Evolutionary conservation across 257 asterid genomes (phyloP), one percentile per base, ranked within the genome.

Genomic region (Salvia splendens): DNA sequence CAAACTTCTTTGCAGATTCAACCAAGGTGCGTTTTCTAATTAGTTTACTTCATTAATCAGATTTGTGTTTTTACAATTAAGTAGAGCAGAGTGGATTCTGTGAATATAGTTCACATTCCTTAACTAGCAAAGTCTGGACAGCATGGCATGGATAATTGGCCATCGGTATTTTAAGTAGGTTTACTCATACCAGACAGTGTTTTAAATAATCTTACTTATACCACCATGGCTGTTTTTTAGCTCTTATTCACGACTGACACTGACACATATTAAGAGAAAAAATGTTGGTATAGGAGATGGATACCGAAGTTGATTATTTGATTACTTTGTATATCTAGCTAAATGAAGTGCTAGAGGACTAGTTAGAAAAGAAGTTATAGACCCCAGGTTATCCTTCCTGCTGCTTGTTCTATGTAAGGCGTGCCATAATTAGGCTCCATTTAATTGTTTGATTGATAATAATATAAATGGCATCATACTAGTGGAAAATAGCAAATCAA

Each of bases 1-100:
- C 97, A 68, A 77, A 78, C 67, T 35, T 91, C 51, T 81, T 91
- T 73, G 87, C 87, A 61, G 96, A 84, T 77, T 90, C 96, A 20
- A 82, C 83, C 57, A 91, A 88, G 97, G 97, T 90, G 61, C 77
- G 61, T 57, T 73, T 79, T 74, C 59, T 64, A 32, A 68, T 45
- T 67, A 65, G 65, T 76, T 14, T 47, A 35, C 64, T 58, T 58
- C 58, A 42, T 16, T 30, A 56, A 47, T 45, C 28, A 14, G 15
- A 61, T 10, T 63, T 58, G n/a, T 56, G 51, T 42, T 41, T 72
- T 28, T 49, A 16, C 38, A 41, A 43, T 14, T 16, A 28, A 57
- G 2, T 49, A 20, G 64, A 38, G 35, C 20, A 41, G 15, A 28
- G 32, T 33, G 40, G 42, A 30, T 2, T 17, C 55, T 47, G 32